These are phyloP conservation scores for Coelastrella sp. DNA, from an alignment of 139 green algal species.

Conservation along the genomic window DNA sequence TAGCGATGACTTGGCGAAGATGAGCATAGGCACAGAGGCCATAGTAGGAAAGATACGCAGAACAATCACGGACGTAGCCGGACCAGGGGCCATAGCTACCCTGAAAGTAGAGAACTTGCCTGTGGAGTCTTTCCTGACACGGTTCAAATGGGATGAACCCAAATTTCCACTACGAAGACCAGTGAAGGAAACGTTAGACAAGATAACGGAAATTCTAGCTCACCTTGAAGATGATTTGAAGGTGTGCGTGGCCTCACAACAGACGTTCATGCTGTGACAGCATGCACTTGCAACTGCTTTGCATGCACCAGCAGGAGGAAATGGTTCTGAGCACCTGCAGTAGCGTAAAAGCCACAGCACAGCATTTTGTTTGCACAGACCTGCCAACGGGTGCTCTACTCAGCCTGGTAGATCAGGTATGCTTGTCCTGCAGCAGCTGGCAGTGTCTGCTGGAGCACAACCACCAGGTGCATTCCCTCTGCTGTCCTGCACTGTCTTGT, in stretches of 20 bases:
- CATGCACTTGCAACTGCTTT: no score
- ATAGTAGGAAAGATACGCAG: conserved; percentile 92
- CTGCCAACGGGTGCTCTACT: no score
- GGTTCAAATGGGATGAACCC: conserved; percentile 92
- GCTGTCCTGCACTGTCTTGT: not conserved
- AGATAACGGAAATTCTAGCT: conserved; percentile 88
- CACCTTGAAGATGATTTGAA: conserved; percentile 99
- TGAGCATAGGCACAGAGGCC: conserved; percentile 80
- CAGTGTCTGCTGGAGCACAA: no score
- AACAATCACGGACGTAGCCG: conserved; percentile 73
- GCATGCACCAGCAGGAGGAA: no score
- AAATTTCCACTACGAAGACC: conserved; percentile 93
- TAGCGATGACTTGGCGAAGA: conserved; percentile 94
- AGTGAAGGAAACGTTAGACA: conserved; percentile 92
- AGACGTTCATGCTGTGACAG: no score
- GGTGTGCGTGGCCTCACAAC: conserved; percentile 57
- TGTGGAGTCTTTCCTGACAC: conserved; percentile 47
- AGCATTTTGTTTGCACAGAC: no score
- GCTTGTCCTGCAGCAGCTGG: no score
- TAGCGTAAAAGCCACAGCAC: not conserved
- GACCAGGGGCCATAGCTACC: not conserved
- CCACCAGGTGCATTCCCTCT: not conserved
- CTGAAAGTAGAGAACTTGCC: conserved; percentile 62
- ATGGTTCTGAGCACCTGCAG: not conserved
- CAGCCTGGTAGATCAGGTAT: no score